Evolutionary conservation across 2,329 filamentous ascomycete species (phyloP).

Genomic region (Fonsecaea pedrosoi): DNA sequence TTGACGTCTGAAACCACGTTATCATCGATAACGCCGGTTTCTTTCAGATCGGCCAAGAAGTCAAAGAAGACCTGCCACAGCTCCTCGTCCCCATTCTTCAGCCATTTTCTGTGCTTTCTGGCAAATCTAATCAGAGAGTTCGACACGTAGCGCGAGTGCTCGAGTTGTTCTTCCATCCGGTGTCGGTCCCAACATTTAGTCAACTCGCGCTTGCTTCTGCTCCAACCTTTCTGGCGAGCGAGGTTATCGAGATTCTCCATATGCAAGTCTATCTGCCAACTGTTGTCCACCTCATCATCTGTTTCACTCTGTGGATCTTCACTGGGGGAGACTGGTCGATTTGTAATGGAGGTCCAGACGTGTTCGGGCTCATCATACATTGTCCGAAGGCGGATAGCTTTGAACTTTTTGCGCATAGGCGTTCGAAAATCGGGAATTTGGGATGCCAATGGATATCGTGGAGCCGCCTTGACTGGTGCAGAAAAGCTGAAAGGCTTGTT

Average conservation of each 20-base stretch:
- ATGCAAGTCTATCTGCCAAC: slow-evolving; percentile 36
- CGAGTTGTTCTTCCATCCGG: slow-evolving; percentile 37
- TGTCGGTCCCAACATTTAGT: slow-evolving; percentile 38
- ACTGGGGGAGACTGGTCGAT: slow-evolving; percentile 35
- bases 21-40: slow-evolving; percentile 32
- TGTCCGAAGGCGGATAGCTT: slow-evolving; percentile 25
- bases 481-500: background rate
- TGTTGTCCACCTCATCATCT: slow-evolving; percentile 40
- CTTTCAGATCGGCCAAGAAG: slow-evolving; percentile 32
- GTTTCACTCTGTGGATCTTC: slow-evolving; percentile 38
- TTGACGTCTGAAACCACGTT: slow-evolving; percentile 33
- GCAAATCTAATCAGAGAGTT: slow-evolving; percentile 41
- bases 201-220: slow-evolving; percentile 31
- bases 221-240: slow-evolving; percentile 31
- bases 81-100: slow-evolving; percentile 27
- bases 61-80: slow-evolving; percentile 29
- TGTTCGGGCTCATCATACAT: slow-evolving; percentile 17
- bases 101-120: slow-evolving; percentile 36
- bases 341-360: slow-evolving; percentile 37
- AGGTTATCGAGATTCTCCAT: slow-evolving; percentile 37
- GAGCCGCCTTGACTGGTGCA: slow-evolving; percentile 9
- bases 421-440: slow-evolving; percentile 36
- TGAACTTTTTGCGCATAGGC: slow-evolving; percentile 31
- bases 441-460: slow-evolving; percentile 23
- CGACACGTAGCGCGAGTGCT: slow-evolving; percentile 37